phyloP scores from a whole-genome alignment of 768 basidiomycete genomes.

The Sarcomyxa edulis region DNA sequence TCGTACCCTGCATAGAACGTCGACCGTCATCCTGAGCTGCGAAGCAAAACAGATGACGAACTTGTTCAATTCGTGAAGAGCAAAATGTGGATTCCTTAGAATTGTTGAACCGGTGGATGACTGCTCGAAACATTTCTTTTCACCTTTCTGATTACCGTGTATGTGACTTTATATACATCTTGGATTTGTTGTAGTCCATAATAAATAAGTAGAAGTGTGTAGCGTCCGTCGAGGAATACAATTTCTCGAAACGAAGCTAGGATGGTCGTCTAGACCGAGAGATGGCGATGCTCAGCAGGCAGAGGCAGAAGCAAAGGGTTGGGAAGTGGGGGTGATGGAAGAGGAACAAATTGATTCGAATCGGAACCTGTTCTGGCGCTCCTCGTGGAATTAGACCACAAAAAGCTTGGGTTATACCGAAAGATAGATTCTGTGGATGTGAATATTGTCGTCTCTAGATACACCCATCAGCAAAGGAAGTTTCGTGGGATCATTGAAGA shows the following conservation, averaged over 20 bases:
- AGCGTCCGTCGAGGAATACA: too few species aligned
- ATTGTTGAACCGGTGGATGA: too few species aligned
- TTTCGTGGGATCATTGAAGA: not conserved
- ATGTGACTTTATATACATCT: too few species aligned
- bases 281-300: slow-evolving; percentile 1
- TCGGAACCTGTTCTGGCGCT: slow-evolving; percentile 16
- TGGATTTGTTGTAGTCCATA: too few species aligned
- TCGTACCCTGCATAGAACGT: slow-evolving; percentile 39
- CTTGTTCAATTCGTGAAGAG: slow-evolving; percentile 46
- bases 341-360: slow-evolving; percentile 12
- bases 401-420: slow-evolving; percentile 18
- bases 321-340: slow-evolving; percentile 19
- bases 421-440: slow-evolving; percentile 31
- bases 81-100: slow-evolving; percentile 70
- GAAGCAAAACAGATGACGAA: slow-evolving; percentile 48
- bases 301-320: slow-evolving; percentile 11
- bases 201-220: too few species aligned
- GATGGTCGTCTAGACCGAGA: slow-evolving; percentile 2
- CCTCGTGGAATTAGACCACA: slow-evolving; percentile 21
- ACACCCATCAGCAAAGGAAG: not conserved
- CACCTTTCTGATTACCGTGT: too few species aligned
- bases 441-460: slow-evolving; percentile 19
- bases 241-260: not conserved
- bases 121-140: too few species aligned
- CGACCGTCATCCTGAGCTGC: slow-evolving; percentile 49